phyloP scores from a whole-genome alignment of 2,329 filamentous ascomycete genomes.

The Akanthomyces muscarius region DNA sequence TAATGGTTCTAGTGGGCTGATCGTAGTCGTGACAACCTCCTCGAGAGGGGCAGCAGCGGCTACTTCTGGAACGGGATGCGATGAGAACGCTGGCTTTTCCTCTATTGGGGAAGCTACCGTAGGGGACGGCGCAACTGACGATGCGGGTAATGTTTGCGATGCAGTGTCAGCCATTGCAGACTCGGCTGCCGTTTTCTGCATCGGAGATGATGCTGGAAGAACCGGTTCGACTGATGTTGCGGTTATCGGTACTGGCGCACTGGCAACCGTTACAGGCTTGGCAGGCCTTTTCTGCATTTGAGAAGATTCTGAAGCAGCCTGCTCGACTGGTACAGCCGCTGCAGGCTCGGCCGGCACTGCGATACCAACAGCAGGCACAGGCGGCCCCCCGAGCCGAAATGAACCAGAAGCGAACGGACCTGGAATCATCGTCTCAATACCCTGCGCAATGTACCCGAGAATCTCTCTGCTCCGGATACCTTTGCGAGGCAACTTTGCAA shows the following conservation, averaged over 20 bases:
- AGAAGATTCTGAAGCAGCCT: not conserved
- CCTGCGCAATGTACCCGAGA: slow-evolving; percentile 35
- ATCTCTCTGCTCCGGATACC: slow-evolving; percentile 45
- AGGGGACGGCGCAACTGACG: not conserved
- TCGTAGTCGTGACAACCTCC: not conserved
- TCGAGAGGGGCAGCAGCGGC: not conserved
- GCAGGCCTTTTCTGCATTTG: not conserved
- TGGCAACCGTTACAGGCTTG: no score
- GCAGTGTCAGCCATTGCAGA: not conserved
- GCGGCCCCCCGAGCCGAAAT: slow-evolving; percentile 14
- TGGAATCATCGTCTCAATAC: slow-evolving; percentile 19
- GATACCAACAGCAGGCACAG: not conserved
- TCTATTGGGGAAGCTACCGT: not conserved
- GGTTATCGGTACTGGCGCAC: no score
- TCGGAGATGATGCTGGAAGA: no score
- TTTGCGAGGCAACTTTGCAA: slow-evolving; percentile 39
- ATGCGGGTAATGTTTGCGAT: not conserved
- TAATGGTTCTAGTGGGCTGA: not conserved
- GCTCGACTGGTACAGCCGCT: not conserved
- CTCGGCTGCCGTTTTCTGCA: not conserved
- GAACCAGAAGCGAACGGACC: slow-evolving; percentile 21
- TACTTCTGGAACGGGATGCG: not conserved
- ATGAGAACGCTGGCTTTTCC: not conserved
- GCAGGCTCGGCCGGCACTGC: not conserved
- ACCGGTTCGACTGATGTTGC: no score